Evolutionary conservation across 1,139 yeast species (phyloP).

Genomic region (Hanseniaspora sp.): DNA sequence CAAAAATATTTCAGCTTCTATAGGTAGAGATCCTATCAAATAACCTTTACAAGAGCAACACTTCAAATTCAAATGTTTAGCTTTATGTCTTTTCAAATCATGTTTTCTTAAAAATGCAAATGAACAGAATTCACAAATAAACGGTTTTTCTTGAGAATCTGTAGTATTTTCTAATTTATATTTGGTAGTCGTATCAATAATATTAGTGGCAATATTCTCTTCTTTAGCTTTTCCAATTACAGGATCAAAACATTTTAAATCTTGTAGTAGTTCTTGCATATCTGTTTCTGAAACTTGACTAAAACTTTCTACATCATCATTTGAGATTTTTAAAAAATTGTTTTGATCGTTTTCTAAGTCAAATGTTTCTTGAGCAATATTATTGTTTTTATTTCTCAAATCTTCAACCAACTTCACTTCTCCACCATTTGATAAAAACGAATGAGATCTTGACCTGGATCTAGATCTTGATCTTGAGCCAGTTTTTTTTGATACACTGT

Average conservation of each 20-base stretch:
- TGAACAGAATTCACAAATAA: conserved; percentile 73
- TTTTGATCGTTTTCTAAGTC: not conserved
- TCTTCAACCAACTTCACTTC: not conserved
- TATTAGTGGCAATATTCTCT: not conserved
- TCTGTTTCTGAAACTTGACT: conserved; percentile 9
- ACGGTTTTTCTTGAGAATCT: conserved; percentile 55
- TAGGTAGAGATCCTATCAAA: conserved; percentile 34
- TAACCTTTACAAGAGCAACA: conserved; percentile 73
- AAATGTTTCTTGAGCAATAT: not conserved
- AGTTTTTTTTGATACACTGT: conserved; percentile 1
- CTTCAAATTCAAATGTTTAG: conserved; percentile 83
- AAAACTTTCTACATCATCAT: not conserved
- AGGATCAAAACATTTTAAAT: not conserved
- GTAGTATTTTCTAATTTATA: not conserved
- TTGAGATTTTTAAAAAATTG: not conserved
- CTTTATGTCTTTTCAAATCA: conserved; percentile 88
- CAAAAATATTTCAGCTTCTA: not conserved
- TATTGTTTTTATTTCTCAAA: not conserved
- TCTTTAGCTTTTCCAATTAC: not conserved
- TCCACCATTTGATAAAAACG: conserved; percentile 1
- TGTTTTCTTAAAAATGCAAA: conserved; percentile 95
- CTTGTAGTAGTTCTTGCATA: not conserved
- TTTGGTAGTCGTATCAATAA: not conserved
- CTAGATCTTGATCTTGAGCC: conserved; percentile 4
- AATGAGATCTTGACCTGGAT: conserved; percentile 12